Percentiles rank a stretch among this genome's conserved stretches.
These are phyloP conservation scores for Amanita exitialis DNA, from an alignment of 768 basidiomycete species.

Conservation along the genomic window DNA sequence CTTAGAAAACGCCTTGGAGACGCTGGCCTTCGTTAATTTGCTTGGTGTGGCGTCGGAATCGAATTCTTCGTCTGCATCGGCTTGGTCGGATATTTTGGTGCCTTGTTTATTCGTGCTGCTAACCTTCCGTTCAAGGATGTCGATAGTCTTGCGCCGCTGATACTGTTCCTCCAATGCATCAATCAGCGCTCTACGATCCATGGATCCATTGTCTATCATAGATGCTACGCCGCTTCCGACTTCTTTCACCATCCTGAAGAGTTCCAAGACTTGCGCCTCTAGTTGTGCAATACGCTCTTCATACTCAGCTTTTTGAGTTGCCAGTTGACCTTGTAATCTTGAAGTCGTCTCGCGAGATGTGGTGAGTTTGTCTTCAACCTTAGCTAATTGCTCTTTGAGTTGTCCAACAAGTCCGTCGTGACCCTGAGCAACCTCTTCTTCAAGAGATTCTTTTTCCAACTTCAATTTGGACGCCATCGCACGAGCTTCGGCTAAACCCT, in stretches of 20 bases:
- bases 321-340: slow-evolving; percentile 68
- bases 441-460: slow-evolving; percentile 74
- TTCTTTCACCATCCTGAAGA: slow-evolving; percentile 91
- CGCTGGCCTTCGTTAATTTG: slow-evolving; percentile 31
- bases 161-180: slow-evolving; percentile 73
- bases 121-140: slow-evolving; percentile 71
- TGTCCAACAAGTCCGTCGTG: slow-evolving; percentile 77
- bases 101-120: slow-evolving; percentile 18
- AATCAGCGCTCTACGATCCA: slow-evolving; percentile 72
- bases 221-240: slow-evolving; percentile 68
- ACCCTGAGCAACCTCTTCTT: slow-evolving; percentile 74
- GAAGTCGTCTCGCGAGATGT: slow-evolving; percentile 73
- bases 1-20: slow-evolving; percentile 15
- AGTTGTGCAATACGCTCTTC: slow-evolving; percentile 84
- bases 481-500: slow-evolving; percentile 65
- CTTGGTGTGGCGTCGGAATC: slow-evolving; percentile 50
- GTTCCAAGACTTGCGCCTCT: slow-evolving; percentile 85
- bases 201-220: slow-evolving; percentile 55
- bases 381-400: slow-evolving; percentile 60
- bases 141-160: slow-evolving; percentile 76
- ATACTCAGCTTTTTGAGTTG: slow-evolving; percentile 66
- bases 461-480: slow-evolving; percentile 53
- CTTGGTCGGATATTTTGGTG: slow-evolving; percentile 12
- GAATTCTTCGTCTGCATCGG: slow-evolving; percentile 33
- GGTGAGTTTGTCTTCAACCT: slow-evolving; percentile 67